Conservation (phyloP, 495 filamentous ascomycete species). For the Aspergillus ostianus region DNA sequence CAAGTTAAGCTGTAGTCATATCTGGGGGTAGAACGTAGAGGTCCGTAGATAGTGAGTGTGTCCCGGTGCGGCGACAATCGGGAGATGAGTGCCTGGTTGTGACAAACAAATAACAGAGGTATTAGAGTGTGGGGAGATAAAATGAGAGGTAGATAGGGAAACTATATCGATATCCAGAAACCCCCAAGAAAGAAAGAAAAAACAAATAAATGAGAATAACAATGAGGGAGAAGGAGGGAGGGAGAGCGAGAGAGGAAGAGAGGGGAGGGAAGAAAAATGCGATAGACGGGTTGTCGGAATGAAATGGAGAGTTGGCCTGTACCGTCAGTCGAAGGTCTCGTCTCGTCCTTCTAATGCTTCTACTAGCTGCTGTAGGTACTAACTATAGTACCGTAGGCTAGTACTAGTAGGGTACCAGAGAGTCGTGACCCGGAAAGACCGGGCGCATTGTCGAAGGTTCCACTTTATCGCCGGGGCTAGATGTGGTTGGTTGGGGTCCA, state of each 20-base stretch:
- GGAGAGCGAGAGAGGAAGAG: not conserved
- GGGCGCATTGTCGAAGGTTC: not conserved
- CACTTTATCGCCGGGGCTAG: not conserved
- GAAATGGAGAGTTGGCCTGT: not conserved
- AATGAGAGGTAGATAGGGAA: not conserved
- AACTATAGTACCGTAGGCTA: not conserved
- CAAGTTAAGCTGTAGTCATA: not conserved
- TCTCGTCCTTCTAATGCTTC: not conserved
- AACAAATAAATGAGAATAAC: not conserved
- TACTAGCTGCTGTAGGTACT: not conserved
- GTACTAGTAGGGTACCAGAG: not conserved
- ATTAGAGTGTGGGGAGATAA: not conserved
- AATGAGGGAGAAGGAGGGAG: not conserved
- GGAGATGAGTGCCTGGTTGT: not conserved
- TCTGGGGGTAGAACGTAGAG: not conserved
- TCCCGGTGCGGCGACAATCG: not conserved
- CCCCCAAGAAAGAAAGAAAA: not conserved
- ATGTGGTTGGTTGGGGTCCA: not conserved
- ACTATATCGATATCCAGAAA: not conserved
- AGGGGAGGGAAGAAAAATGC: not conserved
- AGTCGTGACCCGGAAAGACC: not conserved
- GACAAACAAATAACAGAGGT: not conserved
- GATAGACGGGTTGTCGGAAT: not conserved
- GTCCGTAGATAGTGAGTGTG: not conserved
- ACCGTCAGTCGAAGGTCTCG: slow-evolving; percentile 1